phyloP scores from a whole-genome alignment of 2,329 filamentous ascomycete genomes.

The Colletotrichum eremochloae region DNA sequence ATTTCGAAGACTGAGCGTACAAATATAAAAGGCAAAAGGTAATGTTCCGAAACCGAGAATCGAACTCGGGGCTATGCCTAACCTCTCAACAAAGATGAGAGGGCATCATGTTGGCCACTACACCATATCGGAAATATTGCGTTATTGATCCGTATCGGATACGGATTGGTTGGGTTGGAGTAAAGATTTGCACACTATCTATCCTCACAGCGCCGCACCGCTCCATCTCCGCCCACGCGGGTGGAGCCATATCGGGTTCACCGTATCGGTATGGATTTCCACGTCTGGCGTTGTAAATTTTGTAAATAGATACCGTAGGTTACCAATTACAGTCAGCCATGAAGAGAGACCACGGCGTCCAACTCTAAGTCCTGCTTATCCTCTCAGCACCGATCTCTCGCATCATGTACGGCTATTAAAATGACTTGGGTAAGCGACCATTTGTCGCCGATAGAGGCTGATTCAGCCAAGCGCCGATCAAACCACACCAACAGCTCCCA shows the following conservation, averaged over 20 bases:
- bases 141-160: no score
- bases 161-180: no score
- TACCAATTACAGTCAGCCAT: neutral
- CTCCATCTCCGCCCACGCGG: no score
- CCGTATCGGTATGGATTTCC: no score
- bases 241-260: no score
- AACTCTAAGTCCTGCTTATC: neutral
- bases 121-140: slow-evolving; percentile 28
- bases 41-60: slow-evolving; percentile 39
- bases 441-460: neutral
- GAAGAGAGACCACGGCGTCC: no score
- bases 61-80: slow-evolving; percentile 41
- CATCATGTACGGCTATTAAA: neutral
- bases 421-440: neutral
- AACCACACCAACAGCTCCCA: neutral
- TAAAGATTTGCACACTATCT: no score
- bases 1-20: neutral
- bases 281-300: neutral
- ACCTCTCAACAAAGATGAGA: slow-evolving; percentile 16
- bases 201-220: no score
- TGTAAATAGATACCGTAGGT: neutral
- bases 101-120: slow-evolving; percentile 41
- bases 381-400: neutral
- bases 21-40: no score
- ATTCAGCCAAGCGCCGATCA: neutral